Evolutionary conservation across 2,329 filamentous ascomycete genomes (phyloP).

Genomic region (Seiridium cupressi): DNA sequence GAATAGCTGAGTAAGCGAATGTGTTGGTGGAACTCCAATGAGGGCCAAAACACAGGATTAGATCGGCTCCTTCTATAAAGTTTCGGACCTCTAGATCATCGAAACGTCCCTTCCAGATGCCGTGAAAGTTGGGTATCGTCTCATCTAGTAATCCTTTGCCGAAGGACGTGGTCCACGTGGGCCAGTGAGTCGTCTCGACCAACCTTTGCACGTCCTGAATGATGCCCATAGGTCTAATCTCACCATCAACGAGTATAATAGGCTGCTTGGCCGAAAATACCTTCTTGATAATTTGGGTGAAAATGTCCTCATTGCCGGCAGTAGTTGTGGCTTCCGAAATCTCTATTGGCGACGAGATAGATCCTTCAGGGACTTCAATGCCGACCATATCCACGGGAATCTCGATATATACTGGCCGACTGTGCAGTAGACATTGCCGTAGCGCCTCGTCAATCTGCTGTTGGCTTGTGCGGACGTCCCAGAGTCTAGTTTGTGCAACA

Average conservation of each 20-base stretch:
- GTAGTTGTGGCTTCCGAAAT: background rate
- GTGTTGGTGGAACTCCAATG: constrained; percentile 46
- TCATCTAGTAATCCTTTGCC: constrained; percentile 52
- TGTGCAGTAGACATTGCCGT: constrained; percentile 47
- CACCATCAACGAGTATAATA: constrained; percentile 51
- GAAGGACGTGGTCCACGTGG: constrained; percentile 44
- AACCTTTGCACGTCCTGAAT: constrained; percentile 39
- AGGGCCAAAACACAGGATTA: constrained; percentile 45
- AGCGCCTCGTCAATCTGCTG: constrained; percentile 51
- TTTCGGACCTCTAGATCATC: constrained; percentile 30
- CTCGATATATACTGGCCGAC: constrained; percentile 55
- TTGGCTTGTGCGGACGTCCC: constrained; percentile 41
- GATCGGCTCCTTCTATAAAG: constrained; percentile 39
- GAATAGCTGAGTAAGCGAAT: constrained; percentile 34
- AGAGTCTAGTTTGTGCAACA: constrained; percentile 44
- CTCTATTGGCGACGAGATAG: background rate
- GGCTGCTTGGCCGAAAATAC: constrained; percentile 45
- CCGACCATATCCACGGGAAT: constrained; percentile 52
- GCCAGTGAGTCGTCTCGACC: constrained; percentile 40
- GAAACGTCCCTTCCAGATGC: constrained; percentile 44
- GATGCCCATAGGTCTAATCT: constrained; percentile 40
- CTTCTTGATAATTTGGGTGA: constrained; percentile 17
- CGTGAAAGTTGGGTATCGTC: constrained; percentile 42
- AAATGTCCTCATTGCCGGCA: background rate
- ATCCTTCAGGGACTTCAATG: constrained; percentile 27